phyloP scores from a whole-genome alignment of 169 alveolate genomes.

The Besnoitia besnoiti region DNA sequence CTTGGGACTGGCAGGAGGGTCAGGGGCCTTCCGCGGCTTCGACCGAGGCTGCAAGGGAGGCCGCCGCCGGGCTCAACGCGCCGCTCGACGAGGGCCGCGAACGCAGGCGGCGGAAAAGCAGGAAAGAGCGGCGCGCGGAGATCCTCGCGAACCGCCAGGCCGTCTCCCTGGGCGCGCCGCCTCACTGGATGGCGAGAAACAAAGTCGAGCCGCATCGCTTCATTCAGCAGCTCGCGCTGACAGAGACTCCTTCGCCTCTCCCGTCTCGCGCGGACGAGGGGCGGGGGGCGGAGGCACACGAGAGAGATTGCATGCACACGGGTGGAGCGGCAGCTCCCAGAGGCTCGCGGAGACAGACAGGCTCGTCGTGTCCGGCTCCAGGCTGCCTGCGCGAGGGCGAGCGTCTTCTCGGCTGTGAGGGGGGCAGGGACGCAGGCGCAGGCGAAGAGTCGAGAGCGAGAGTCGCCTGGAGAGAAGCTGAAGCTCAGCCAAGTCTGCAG shows the following conservation, averaged over 20 bases:
- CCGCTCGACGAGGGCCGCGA: too few species aligned
- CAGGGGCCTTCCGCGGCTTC: background rate
- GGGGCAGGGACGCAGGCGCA: too few species aligned
- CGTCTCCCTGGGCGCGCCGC: background rate
- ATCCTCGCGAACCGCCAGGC: slow-evolving; percentile 1
- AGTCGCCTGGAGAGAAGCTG: too few species aligned
- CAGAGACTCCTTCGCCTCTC: background rate
- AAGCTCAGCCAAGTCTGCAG: too few species aligned
- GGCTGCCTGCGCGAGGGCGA: too few species aligned
- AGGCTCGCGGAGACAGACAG: too few species aligned
- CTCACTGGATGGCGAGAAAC: background rate
- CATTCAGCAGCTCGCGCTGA: background rate
- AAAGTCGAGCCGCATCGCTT: slow-evolving; percentile 22
- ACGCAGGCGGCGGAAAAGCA: background rate
- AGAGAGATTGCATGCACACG: background rate
- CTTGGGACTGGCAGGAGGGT: background rate
- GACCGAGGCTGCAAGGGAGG: background rate
- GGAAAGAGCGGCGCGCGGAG: background rate
- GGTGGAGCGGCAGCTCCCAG: background rate
- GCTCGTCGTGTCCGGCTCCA: too few species aligned
- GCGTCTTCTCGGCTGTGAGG: too few species aligned
- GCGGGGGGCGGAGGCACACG: too few species aligned
- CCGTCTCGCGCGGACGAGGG: background rate
- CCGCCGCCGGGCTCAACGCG: too few species aligned
- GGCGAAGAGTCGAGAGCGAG: too few species aligned